These are phyloP conservation scores for Fusarium sp. DNA, from an alignment of 2,329 filamentous ascomycete species.

Conservation along the genomic window DNA sequence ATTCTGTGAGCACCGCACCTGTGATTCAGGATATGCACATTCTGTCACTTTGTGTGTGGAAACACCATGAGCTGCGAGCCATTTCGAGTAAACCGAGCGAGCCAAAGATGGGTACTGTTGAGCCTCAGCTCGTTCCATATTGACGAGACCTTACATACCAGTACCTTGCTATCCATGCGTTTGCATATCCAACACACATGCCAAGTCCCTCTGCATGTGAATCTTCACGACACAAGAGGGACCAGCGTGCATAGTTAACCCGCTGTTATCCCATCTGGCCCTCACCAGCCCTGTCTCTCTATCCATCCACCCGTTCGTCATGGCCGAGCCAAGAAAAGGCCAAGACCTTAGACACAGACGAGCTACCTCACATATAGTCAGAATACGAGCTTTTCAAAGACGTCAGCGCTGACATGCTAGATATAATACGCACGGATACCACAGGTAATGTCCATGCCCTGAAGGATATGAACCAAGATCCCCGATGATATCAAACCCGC, in stretches of 20 bases:
- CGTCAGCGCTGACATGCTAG: constrained; percentile 9
- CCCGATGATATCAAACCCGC: constrained; percentile 30
- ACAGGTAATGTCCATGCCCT: constrained; percentile 4
- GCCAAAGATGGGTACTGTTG: constrained; percentile 1
- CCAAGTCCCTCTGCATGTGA: background rate
- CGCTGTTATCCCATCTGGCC: background rate
- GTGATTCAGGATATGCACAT: constrained; percentile 8
- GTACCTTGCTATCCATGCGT: background rate
- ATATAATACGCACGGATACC: background rate
- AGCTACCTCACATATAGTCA: constrained; percentile 7
- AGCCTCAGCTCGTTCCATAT: constrained; percentile 20
- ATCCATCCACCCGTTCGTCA: background rate
- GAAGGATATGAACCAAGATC: constrained; percentile 8
- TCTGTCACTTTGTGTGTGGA: background rate
- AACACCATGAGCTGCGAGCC: background rate
- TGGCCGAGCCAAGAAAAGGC: background rate
- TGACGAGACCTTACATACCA: background rate
- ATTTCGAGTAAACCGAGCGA: constrained; percentile 6
- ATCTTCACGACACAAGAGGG: background rate
- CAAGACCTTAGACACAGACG: constrained; percentile 22
- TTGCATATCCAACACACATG: background rate
- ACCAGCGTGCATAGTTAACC: background rate
- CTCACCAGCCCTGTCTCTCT: background rate
- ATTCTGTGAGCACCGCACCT: background rate
- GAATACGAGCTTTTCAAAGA: constrained; percentile 13